Evolutionary conservation across 768 basidiomycete species (phyloP).

Genomic region (Pleurotus ostreatus): DNA sequence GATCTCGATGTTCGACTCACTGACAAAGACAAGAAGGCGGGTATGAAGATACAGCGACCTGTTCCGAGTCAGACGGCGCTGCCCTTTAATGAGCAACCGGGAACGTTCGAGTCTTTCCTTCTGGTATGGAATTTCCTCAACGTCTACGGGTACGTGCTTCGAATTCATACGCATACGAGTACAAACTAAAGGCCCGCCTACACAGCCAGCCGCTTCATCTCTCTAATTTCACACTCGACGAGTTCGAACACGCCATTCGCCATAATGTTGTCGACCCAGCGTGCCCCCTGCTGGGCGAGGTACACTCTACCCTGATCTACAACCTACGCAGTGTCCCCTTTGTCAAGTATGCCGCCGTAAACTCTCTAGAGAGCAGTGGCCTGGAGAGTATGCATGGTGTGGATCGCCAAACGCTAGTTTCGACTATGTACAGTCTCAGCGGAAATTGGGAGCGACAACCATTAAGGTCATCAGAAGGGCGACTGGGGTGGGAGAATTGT

Average conservation of each 20-base stretch:
- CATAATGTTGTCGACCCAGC: constrained; percentile 68
- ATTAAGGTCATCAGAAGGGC: constrained; percentile 64
- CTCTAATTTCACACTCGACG: constrained; percentile 88
- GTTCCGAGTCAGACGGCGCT: constrained; percentile 55
- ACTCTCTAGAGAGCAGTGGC: constrained; percentile 51
- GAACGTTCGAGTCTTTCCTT: constrained; percentile 78
- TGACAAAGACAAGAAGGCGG: constrained; percentile 81
- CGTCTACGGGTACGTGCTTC: constrained; percentile 75
- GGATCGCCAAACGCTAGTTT: constrained; percentile 56
- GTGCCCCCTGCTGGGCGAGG: constrained; percentile 78
- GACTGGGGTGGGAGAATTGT: constrained; percentile 90
- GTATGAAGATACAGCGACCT: constrained; percentile 65
- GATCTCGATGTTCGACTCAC: constrained; percentile 79
- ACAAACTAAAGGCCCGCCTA: constrained; percentile 9
- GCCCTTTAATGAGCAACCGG: constrained; percentile 64
- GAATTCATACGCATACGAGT: neutral
- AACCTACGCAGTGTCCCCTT: constrained; percentile 81
- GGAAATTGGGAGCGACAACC: constrained; percentile 84
- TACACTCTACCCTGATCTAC: constrained; percentile 87
- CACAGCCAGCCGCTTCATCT: constrained; percentile 80
- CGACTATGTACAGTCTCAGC: constrained; percentile 75
- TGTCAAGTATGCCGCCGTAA: constrained; percentile 68
- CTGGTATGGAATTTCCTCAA: constrained; percentile 94
- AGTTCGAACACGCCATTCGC: constrained; percentile 82
- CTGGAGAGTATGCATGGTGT: constrained; percentile 50